Evolutionary conservation across 2,329 filamentous ascomycete species (phyloP).

Genomic region (Dendryphion nanum): DNA sequence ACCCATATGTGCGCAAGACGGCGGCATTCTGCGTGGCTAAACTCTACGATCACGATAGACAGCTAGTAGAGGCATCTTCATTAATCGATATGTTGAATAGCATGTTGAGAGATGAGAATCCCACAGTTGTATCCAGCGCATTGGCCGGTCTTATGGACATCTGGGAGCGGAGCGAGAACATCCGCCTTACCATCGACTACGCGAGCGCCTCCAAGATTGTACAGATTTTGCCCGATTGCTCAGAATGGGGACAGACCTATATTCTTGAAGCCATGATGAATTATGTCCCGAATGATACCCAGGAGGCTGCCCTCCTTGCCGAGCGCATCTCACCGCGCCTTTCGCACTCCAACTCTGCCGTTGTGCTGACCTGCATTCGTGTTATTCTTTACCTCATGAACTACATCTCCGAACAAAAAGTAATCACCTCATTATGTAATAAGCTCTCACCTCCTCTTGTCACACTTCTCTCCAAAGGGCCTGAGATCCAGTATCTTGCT

Average conservation of each 20-base stretch:
- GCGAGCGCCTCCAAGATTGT: slow-evolving; percentile 97
- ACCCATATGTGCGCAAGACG: slow-evolving; percentile 97
- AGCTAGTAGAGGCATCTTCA: slow-evolving; percentile 85
- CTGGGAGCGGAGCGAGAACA: slow-evolving; percentile 95
- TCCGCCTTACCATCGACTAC: slow-evolving; percentile 98
- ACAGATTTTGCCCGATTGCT: slow-evolving; percentile 92
- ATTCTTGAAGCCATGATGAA: slow-evolving; percentile 97
- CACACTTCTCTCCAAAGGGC: slow-evolving; percentile 90
- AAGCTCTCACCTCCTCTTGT: slow-evolving; percentile 95
- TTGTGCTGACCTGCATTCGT: slow-evolving; percentile 92
- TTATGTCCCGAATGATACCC: slow-evolving; percentile 88
- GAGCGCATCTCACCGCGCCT: slow-evolving; percentile 93
- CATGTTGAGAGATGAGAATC: slow-evolving; percentile 92
- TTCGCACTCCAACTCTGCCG: slow-evolving; percentile 94
- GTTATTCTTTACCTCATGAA: slow-evolving; percentile 98
- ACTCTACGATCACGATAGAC: slow-evolving; percentile 92
- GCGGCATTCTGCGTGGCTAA: slow-evolving; percentile 96
- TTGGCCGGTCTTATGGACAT: slow-evolving; percentile 92
- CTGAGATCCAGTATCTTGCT: slow-evolving; percentile 97
- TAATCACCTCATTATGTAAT: slow-evolving; percentile 80
- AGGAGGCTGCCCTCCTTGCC: slow-evolving; percentile 83
- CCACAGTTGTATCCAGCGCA: slow-evolving; percentile 93
- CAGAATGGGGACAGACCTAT: slow-evolving; percentile 99
- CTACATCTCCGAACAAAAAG: slow-evolving; percentile 90
- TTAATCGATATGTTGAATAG: slow-evolving; percentile 88